phyloP scores from a whole-genome alignment of 306 rosid genomes.

The Geum urbanum region DNA sequence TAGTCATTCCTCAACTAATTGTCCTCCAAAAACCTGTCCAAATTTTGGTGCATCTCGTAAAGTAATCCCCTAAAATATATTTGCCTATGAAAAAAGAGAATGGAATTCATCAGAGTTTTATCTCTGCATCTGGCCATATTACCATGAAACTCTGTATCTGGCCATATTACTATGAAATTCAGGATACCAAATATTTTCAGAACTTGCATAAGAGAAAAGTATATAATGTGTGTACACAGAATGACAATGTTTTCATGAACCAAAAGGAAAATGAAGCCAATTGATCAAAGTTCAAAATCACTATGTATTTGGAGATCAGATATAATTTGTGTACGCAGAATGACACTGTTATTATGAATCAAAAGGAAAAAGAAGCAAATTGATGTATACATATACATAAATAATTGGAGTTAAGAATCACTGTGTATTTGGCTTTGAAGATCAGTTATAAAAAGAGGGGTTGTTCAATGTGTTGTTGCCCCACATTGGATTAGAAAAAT shows the following conservation, averaged over 20 bases:
- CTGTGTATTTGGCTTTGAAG: neutral
- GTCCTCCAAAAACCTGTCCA: conserved; percentile 95
- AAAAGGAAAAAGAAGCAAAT: neutral
- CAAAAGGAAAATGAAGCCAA: neutral
- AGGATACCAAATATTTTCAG: neutral
- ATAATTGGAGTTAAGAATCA: neutral
- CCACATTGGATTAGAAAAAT: too few species aligned
- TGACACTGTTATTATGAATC: neutral
- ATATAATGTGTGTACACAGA: neutral
- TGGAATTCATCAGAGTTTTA: conserved; percentile 1
- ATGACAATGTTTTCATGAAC: neutral
- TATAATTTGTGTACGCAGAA: neutral
- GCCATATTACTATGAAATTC: too few species aligned
- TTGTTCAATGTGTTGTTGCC: too few species aligned
- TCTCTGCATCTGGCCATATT: neutral
- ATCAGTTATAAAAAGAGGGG: neutral
- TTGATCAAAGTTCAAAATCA: neutral
- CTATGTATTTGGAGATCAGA: neutral
- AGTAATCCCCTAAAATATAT: conserved; percentile 82
- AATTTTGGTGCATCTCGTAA: conserved; percentile 71
- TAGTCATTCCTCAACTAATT: conserved; percentile 68
- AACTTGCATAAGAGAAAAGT: neutral
- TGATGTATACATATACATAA: neutral
- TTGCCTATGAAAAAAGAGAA: conserved; percentile 49
- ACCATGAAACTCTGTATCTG: too few species aligned